These are phyloP conservation scores for Epichloe aotearoae DNA, from an alignment of 2,329 filamentous ascomycete genomes.

Conservation along the genomic window DNA sequence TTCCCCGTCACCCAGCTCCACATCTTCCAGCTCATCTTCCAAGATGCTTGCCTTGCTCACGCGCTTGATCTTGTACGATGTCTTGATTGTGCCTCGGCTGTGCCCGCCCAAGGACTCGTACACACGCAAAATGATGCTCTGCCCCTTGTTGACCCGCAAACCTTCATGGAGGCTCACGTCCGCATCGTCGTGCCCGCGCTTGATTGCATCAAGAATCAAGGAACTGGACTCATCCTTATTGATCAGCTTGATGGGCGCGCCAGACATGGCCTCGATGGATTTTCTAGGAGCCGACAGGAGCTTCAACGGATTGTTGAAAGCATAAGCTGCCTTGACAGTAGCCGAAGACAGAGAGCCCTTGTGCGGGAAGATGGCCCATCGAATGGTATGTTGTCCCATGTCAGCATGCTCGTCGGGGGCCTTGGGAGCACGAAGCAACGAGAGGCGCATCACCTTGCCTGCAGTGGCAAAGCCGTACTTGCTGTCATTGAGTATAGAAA, in stretches of 20 bases:
- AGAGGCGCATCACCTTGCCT: conserved; percentile 81
- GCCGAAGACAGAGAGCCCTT: conserved; percentile 53
- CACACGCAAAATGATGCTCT: conserved; percentile 69
- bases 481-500: conserved; percentile 86
- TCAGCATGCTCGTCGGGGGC: conserved; percentile 88
- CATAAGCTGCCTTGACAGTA: conserved; percentile 72
- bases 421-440: conserved; percentile 75
- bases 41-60: conserved; percentile 76
- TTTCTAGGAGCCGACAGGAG: conserved; percentile 17
- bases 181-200: conserved; percentile 81
- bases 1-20: conserved; percentile 34
- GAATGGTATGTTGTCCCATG: conserved; percentile 79
- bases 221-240: conserved; percentile 41
- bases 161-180: conserved; percentile 51
- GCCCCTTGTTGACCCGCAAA: conserved; percentile 53
- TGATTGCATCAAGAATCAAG: conserved; percentile 76
- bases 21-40: conserved; percentile 69
- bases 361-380: conserved; percentile 86
- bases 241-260: conserved; percentile 49
- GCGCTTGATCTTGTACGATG: conserved; percentile 56
- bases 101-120: conserved; percentile 84
- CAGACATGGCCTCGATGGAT: conserved; percentile 14
- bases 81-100: conserved; percentile 56
- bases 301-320: conserved; percentile 74
- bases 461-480: conserved; percentile 92